A percentile compares a stretch with the other conserved stretches of the same genome.
These are phyloP conservation scores for Skeletonema grethae DNA, from an alignment of 108 stramenopile genomes.

Conservation along the genomic window DNA sequence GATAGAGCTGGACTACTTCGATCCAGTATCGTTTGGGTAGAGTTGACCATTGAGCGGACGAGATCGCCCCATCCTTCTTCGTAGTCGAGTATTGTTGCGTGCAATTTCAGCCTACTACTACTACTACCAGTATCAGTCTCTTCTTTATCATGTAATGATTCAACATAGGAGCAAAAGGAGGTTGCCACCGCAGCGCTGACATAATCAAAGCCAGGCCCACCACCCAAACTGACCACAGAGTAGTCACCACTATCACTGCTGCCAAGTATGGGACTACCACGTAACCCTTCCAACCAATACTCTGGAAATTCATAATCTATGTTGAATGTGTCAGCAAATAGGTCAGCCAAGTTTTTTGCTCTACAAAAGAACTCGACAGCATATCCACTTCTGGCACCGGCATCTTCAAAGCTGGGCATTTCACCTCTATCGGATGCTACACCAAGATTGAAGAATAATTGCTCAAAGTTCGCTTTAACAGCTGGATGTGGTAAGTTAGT, in stretches of 20 bases:
- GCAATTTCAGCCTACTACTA: conserved; percentile 8
- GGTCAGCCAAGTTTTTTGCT: conserved; percentile 47
- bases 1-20: conserved; percentile 4
- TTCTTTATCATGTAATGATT: conserved; percentile 1
- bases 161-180: conserved; percentile 26
- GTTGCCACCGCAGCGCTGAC: conserved; percentile 47
- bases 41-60: conserved; percentile 45
- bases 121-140: not conserved
- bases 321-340: conserved; percentile 34
- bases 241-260: not conserved
- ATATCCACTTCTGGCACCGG: conserved; percentile 61
- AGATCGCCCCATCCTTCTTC: conserved; percentile 68
- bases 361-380: conserved; percentile 59
- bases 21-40: conserved; percentile 28
- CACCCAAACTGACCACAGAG: conserved; percentile 50
- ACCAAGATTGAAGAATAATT: conserved; percentile 45
- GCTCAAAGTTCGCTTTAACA: conserved; percentile 21
- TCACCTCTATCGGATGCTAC: conserved; percentile 52
- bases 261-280: conserved; percentile 17
- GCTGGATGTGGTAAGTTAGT: conserved; percentile 40
- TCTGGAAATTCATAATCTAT: conserved; percentile 9
- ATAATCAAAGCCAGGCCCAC: conserved; percentile 74
- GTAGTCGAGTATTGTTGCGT: conserved; percentile 57
- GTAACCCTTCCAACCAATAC: conserved; percentile 28
- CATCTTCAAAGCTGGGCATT: conserved; percentile 57